Evolutionary conservation across 805 yeast genomes (phyloP).

Genomic region (Candida qinlingensis): DNA sequence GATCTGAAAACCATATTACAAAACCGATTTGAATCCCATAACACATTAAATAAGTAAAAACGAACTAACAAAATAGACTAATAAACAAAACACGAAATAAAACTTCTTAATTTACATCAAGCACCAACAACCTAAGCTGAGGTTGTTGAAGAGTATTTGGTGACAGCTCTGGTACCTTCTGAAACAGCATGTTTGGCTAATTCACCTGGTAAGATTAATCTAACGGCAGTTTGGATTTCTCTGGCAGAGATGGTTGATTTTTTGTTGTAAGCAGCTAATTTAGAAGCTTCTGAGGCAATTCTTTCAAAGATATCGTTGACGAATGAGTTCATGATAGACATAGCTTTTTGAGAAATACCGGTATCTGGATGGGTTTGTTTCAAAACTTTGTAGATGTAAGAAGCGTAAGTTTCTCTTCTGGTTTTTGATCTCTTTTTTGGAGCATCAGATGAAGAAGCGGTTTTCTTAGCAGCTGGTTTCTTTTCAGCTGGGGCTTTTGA

Average conservation of each 20-base stretch:
- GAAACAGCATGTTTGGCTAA: slow-evolving; percentile 98
- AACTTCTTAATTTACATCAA: background rate
- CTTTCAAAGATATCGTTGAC: slow-evolving; percentile 98
- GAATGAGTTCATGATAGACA: slow-evolving; percentile 98
- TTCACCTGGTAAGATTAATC: slow-evolving; percentile 98
- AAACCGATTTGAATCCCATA: slow-evolving; percentile 12
- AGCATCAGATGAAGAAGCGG: slow-evolving; percentile 73
- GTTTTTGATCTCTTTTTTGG: slow-evolving; percentile 91
- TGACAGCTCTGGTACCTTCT: slow-evolving; percentile 98
- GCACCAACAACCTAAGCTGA: slow-evolving; percentile 30
- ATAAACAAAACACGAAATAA: slow-evolving; percentile 9
- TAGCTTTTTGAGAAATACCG: slow-evolving; percentile 97
- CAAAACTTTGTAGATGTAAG: slow-evolving; percentile 96
- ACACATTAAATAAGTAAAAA: slow-evolving; percentile 11
- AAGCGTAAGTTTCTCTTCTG: slow-evolving; percentile 97
- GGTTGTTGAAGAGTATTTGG: slow-evolving; percentile 81
- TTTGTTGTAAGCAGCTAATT: slow-evolving; percentile 98
- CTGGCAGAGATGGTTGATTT: slow-evolving; percentile 97
- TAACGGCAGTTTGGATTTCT: slow-evolving; percentile 98
- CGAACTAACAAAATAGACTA: slow-evolving; percentile 7
- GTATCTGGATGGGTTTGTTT: slow-evolving; percentile 99
- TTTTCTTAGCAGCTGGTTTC: slow-evolving; percentile 84
- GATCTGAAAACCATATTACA: slow-evolving; percentile 6
- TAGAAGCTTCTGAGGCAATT: slow-evolving; percentile 96
- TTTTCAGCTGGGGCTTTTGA: slow-evolving; percentile 98